Conservation (phyloP, 179 eudicot genomes). For the Nepenthes alata region DNA sequence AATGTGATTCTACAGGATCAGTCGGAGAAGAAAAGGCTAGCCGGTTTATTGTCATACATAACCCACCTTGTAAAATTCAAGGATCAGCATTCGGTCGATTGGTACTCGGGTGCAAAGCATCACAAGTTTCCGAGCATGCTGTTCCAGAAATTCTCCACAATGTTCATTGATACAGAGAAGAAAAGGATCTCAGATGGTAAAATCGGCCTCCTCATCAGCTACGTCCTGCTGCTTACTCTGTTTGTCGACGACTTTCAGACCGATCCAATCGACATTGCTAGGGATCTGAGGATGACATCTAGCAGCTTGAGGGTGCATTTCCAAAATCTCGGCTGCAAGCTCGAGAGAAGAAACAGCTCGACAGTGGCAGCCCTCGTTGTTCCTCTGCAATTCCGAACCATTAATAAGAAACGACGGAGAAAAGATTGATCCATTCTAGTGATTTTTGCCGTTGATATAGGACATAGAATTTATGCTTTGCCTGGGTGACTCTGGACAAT, state of each 20-base stretch:
- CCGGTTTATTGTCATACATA: constrained; percentile 53
- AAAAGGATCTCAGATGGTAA: constrained; percentile 54
- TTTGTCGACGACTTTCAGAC: constrained; percentile 52
- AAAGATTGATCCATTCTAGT: not conserved
- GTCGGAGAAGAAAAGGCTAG: constrained; percentile 36
- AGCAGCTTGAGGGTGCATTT: constrained; percentile 31
- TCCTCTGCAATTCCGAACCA: constrained; percentile 44
- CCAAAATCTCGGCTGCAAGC: constrained; percentile 64
- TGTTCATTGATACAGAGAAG: constrained; percentile 40
- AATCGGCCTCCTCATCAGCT: constrained; percentile 46
- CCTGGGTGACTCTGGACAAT: too few species aligned
- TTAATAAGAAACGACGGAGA: constrained; percentile 34
- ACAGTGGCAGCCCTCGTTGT: constrained; percentile 47
- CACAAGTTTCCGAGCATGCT: constrained; percentile 52
- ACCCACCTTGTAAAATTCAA: constrained; percentile 69
- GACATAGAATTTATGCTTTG: too few species aligned
- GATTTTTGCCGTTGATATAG: too few species aligned
- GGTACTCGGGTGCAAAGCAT: constrained; percentile 37
- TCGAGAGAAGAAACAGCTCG: constrained; percentile 17
- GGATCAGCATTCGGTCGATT: constrained; percentile 40
- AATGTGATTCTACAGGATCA: constrained; percentile 35
- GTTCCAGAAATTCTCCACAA: constrained; percentile 40
- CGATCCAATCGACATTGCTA: constrained; percentile 57
- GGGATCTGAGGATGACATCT: constrained; percentile 52
- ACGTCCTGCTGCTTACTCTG: constrained; percentile 65